Base-by-base conservation (phyloP, 768 basidiomycete species). In the Serendipita sp. region DNA sequence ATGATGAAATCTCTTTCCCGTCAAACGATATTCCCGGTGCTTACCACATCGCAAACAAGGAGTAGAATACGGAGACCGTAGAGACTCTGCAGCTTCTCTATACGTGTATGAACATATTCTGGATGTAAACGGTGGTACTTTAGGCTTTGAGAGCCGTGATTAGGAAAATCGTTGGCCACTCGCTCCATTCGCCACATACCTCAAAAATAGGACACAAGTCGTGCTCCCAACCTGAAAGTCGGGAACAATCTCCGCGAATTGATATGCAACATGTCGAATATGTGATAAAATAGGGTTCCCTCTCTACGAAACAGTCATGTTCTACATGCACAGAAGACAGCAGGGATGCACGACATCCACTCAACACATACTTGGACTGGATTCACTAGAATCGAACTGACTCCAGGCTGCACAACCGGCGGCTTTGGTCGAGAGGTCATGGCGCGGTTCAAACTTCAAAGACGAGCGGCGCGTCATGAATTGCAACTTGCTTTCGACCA, bases 161-260 rank as follows among this genome's bases (percentile, higher is more conserved):
- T 50, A 60, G 20, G n/a, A 22, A 63, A 3, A 24, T 31, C 3
- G n/a, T 5, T 11, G 34, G 34, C 3, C n/a, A 5, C 9, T 60
- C 14, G 11, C 17, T 26, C 38, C 26, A 45, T 9, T 43, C 26
- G 9, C 28, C 41, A 68, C 67, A 63, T 43, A 88, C 96, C 92
- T 95, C 62, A 99, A 80, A 71, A 87, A 99, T 24, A 99, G 74
- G 9, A 94, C 87, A 20, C 93, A 88, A 1, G 92, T 93, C 28
- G 94, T 97, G 22, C 85, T 79, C 22, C 96, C 96, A 17, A 99
- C 94, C 71, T 97, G 93, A 72, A 89, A 99, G 73, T 99, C 96
- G 24, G 86, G 83, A 17, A 87, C 78, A 64, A 98, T 93, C 69
- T 98, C 94, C 0, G 90, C 90, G 68, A 90, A 96, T 71, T 98